A percentile compares a stretch with the other conserved stretches of the same genome.
Evolutionary conservation across 352 stramenopile genomes (phyloP).

Genomic region (Phytophthora kernoviae): DNA sequence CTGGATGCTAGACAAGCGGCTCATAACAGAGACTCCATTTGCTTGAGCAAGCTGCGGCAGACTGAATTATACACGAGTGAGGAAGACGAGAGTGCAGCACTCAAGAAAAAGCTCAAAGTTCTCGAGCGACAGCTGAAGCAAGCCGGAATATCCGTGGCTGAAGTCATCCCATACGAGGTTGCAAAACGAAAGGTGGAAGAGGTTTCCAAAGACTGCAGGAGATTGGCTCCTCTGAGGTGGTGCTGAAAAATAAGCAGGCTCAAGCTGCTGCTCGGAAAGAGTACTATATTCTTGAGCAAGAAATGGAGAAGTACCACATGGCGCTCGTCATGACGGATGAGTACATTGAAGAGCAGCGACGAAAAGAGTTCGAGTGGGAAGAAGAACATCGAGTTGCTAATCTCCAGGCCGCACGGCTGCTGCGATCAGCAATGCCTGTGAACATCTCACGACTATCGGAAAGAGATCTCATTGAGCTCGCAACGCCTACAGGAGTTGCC

Average conservation of each 20-base stretch:
- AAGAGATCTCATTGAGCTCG: conserved; percentile 53
- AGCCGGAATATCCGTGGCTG: conserved; percentile 80
- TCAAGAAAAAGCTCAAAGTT: conserved; percentile 75
- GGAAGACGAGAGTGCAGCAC: conserved; percentile 53
- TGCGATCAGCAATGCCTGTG: conserved; percentile 84
- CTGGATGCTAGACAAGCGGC: conserved; percentile 52
- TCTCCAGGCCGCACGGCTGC: conserved; percentile 45
- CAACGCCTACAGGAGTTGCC: conserved; percentile 62
- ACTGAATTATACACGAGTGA: conserved; percentile 39
- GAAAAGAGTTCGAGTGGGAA: conserved; percentile 79
- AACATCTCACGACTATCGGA: conserved; percentile 84
- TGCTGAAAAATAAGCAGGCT: conserved; percentile 48
- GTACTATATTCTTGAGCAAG: conserved; percentile 89
- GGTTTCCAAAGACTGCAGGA: conserved; percentile 84
- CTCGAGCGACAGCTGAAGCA: conserved; percentile 76
- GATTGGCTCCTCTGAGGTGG: conserved; percentile 79
- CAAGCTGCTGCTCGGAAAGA: conserved; percentile 70
- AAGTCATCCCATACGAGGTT: conserved; percentile 90
- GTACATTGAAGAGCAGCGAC: conserved; percentile 82
- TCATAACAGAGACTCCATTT: conserved; percentile 63
- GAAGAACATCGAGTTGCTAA: conserved; percentile 57
- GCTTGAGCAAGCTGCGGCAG: conserved; percentile 49
- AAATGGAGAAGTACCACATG: conserved; percentile 92
- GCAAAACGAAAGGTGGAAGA: conserved; percentile 77
- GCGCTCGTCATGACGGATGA: conserved; percentile 91